These are phyloP conservation scores for Penicillium manginii DNA, from an alignment of 495 filamentous ascomycete genomes.

Conservation along the genomic window DNA sequence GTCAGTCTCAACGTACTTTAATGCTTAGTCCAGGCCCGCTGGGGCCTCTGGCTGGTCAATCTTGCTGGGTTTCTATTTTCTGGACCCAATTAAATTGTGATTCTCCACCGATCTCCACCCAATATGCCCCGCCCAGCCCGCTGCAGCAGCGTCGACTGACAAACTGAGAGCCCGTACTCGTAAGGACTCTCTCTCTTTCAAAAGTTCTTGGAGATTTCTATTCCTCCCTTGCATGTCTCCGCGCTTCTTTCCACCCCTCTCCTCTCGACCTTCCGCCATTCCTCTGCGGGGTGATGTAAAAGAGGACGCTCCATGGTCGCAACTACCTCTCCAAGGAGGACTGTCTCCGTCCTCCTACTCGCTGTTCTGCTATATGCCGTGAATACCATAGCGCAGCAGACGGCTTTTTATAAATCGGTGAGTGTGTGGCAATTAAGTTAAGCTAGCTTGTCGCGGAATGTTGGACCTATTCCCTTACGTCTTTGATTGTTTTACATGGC, in stretches of 20 bases:
- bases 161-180: neutral
- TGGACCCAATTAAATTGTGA: neutral
- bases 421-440: neutral
- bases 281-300: conserved; percentile 27
- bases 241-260: conserved; percentile 12
- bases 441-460: too few relatives aligned
- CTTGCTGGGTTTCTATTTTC: neutral
- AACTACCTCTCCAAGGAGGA: conserved; percentile 18
- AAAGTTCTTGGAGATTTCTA: neutral
- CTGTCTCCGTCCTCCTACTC: conserved; percentile 18
- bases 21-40: neutral
- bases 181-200: neutral
- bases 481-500: neutral
- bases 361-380: conserved; percentile 19
- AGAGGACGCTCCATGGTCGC: conserved; percentile 26
- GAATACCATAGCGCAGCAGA: conserved; percentile 21
- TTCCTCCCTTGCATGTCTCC: conserved; percentile 18
- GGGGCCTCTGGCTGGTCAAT: conserved; percentile 1
- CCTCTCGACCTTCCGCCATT: conserved; percentile 9
- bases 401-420: conserved; percentile 35
- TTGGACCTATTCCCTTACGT: too few relatives aligned
- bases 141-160: neutral
- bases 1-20: neutral
- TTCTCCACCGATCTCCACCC: neutral
- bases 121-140: neutral